Base-by-base conservation (phyloP, 345 rosid genomes). In the Trapa incisa region DNA sequence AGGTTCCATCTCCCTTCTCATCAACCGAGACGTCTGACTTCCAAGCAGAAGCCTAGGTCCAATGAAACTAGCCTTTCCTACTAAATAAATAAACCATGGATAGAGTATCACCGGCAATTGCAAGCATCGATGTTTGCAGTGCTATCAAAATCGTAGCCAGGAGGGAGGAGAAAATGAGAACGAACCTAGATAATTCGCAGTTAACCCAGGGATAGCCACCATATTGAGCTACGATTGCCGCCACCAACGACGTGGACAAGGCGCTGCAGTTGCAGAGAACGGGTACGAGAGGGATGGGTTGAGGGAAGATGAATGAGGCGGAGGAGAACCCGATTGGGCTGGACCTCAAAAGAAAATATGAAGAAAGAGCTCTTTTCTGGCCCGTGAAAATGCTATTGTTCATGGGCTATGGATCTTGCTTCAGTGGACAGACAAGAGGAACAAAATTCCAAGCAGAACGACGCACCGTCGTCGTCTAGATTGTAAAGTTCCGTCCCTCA, bases 41-140 rank as follows among this genome's bases (percentile, higher is more conserved):
- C 67, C 45, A 16, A 45, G 70, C 36, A 71, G 75, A 32, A 66
- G 61, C 72, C 64, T 68, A 66, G 48, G 47, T 43, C 52, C 43
- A 56, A 62, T 32, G 37, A 75, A 56, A 73, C 41, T 15, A 47
- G 76, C 32, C 71, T 79, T 50, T 64, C 80, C 85, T 77, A 64
- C 42, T 9, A 47, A 58, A 64, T 9, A 47, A 58, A 64, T 1
- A 11, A 38, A 35, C 5, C 52, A 53, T 29, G 6, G 47, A 47
- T 57, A 38, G 39, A 37, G 68, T 35, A 52, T 10, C 35, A 65
- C 16, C 33, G 42, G 60, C 35, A 4, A 33, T 58, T 15, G 38
- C 1, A 32, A 58, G 15, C 0, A 35, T 12, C 5, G 16, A 10
- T 45, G 33, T 22, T 22, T 22, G 29, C 29, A 10, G 36, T 16